These are phyloP conservation scores for Collariella sp. DNA, from an alignment of 495 filamentous ascomycete species.

Conservation along the genomic window DNA sequence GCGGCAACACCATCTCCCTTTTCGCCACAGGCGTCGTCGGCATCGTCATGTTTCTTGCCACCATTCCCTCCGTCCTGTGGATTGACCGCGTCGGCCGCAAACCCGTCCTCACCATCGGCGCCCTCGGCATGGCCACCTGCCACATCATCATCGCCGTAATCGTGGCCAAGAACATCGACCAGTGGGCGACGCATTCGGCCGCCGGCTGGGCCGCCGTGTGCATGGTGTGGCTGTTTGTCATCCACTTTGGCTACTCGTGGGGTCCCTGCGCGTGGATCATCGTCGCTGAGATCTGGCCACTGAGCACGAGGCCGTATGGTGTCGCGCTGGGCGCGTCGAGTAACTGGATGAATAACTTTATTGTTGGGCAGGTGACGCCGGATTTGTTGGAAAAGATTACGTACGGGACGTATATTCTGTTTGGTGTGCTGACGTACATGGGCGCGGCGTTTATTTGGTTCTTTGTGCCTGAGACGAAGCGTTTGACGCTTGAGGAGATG, in stretches of 20 bases:
- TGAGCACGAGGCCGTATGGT: slow-evolving; percentile 64
- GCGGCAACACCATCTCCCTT: slow-evolving; percentile 53
- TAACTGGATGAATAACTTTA: slow-evolving; percentile 49
- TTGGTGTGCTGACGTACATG: slow-evolving; percentile 59
- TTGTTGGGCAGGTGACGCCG: slow-evolving; percentile 66
- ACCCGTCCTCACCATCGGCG: slow-evolving; percentile 48
- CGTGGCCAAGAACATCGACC: slow-evolving; percentile 53
- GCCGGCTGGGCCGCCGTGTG: slow-evolving; percentile 71
- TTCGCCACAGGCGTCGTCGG: slow-evolving; percentile 75
- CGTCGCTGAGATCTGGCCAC: slow-evolving; percentile 68
- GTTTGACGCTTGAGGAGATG: slow-evolving; percentile 52
- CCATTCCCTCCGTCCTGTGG: slow-evolving; percentile 59
- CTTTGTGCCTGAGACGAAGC: slow-evolving; percentile 67
- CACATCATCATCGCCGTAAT: slow-evolving; percentile 70
- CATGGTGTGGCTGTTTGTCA: slow-evolving; percentile 77
- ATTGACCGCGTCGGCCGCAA: slow-evolving; percentile 54
- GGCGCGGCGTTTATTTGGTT: slow-evolving; percentile 67
- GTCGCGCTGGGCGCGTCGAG: slow-evolving; percentile 59
- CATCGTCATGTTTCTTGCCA: slow-evolving; percentile 63
- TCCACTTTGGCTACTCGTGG: slow-evolving; percentile 74
- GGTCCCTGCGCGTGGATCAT: slow-evolving; percentile 64
- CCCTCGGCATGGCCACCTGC: slow-evolving; percentile 51
- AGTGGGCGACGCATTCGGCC: slow-evolving; percentile 49
- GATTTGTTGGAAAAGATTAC: slow-evolving; percentile 62
- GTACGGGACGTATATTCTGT: slow-evolving; percentile 75